Base-by-base conservation (phyloP, 805 yeast species). In the Wickerhamia fluorescens region DNA sequence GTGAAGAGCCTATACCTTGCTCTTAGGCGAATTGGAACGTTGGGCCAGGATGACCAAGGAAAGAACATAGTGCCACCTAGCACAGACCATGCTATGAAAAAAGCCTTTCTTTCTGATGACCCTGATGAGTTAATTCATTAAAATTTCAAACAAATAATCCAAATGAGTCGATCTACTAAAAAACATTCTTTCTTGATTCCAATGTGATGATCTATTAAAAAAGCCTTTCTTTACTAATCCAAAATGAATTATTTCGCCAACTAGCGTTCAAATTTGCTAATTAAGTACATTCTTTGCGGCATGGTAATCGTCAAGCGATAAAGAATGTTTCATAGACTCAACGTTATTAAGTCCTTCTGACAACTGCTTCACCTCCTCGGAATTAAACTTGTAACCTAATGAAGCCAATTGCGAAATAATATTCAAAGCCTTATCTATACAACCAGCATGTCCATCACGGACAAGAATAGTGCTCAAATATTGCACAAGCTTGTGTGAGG, bases 381-480 rank as follows among this genome's bases (percentile, higher is more conserved):
- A 52, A 16, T 53, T 57, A 40, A 78, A 78, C 25, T 53, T 40
- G 44, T 66, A 74, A 9, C 60, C 56, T 29, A 43, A 37, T 6
- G 58, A 41, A 13, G 68, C 53, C 36, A 79, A 51, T 18, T 67
- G 68, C 1, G 64, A 44, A 12, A 80, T 41, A 15, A 78, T 56
- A 33, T 66, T 65, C 36, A 79, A 50, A 1, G 71, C 65, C 49
- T 74, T 75, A 40, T 80, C 88, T 16, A 72, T 58, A 23, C 76
- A 57, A 11, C 71, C 71, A 9, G 72, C 41, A 37, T 73, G 64
- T 1, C 55, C 46, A 28, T 61, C 67, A 4, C 37, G 35, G 14
- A 42, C 37, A 19, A 71, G 43, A 31, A 56, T 36, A 3, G 40
- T 25, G 7, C 59, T 35, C 34, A 73, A 49, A 19, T 47, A 48